A percentile compares a stretch with the other conserved stretches of the same genome.
Conservation (phyloP, 169 alveolate genomes). For the Eimeria acervulina region DNA sequence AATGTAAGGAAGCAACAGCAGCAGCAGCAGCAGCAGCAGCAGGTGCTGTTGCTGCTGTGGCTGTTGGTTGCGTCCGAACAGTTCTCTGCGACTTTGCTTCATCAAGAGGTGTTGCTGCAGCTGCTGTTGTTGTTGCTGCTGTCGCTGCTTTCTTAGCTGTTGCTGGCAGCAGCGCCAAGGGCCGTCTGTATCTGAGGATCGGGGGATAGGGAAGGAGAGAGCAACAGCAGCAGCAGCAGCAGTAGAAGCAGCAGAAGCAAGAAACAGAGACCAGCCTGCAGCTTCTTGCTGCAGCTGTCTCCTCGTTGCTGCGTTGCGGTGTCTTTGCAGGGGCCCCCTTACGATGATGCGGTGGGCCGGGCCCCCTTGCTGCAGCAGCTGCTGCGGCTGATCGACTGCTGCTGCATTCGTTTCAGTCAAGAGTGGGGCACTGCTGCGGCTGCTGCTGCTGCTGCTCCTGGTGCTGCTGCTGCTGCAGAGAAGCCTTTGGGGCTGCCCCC, state of each 20-base stretch:
- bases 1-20: constrained; percentile 23
- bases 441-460: background rate
- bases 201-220: too few relatives aligned
- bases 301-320: background rate
- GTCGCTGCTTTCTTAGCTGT: too few relatives aligned
- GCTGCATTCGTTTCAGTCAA: constrained; percentile 4
- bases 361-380: constrained; percentile 6
- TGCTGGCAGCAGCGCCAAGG: too few relatives aligned
- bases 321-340: constrained; percentile 25
- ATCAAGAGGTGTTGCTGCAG: too few relatives aligned
- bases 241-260: background rate
- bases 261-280: too few relatives aligned
- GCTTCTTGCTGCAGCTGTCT: background rate
- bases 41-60: too few relatives aligned
- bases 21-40: constrained; percentile 24
- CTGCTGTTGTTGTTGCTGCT: too few relatives aligned
- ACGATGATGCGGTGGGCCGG: constrained; percentile 18
- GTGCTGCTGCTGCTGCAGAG: background rate
- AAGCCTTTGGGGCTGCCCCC: background rate
- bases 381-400: constrained; percentile 46
- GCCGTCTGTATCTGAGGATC: too few relatives aligned
- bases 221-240: constrained; percentile 13
- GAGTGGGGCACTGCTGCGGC: constrained; percentile 4
- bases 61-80: too few relatives aligned
- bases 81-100: too few relatives aligned